Conservation (phyloP, 352 stramenopile species). For the Phytophthora pisi region DNA sequence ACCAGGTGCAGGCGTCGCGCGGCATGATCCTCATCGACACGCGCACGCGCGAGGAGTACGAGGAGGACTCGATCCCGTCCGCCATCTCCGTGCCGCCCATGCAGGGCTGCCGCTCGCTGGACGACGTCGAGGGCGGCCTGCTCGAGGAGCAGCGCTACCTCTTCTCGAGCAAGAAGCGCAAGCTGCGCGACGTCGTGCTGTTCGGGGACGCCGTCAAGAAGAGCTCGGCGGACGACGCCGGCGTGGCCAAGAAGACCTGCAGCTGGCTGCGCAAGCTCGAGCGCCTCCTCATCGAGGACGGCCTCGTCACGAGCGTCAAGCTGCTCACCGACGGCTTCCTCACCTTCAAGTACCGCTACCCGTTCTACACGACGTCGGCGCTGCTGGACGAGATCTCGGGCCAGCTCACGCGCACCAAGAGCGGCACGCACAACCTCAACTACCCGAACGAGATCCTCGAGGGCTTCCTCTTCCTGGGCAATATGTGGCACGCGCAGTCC, state of each 20-base stretch:
- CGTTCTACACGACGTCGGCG: conserved; percentile 82
- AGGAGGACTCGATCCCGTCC: conserved; percentile 78
- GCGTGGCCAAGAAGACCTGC: conserved; percentile 9
- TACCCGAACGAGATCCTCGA: conserved; percentile 91
- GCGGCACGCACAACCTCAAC: conserved; percentile 86
- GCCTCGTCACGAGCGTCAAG: conserved; percentile 77
- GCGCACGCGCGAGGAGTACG: conserved; percentile 51
- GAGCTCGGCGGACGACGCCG: conserved; percentile 24
- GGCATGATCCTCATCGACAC: conserved; percentile 84
- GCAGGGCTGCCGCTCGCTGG: conserved; percentile 42
- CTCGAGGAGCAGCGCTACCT: conserved; percentile 73
- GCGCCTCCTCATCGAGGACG: conserved; percentile 73
- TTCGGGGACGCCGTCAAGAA: conserved; percentile 75
- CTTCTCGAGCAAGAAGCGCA: conserved; percentile 75
- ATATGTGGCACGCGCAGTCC: conserved; percentile 89
- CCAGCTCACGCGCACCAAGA: conserved; percentile 75
- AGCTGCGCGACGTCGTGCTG: conserved; percentile 80
- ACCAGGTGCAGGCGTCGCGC: conserved; percentile 77
- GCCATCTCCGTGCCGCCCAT: conserved; percentile 77
- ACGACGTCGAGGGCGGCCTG: conserved; percentile 59
- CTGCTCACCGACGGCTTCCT: conserved; percentile 79
- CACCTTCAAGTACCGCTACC: conserved; percentile 86
- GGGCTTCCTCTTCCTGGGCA: conserved; percentile 85
- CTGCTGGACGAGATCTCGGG: conserved; percentile 68
- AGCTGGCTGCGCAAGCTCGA: conserved; percentile 70